Evolutionary conservation across 2,329 filamentous ascomycete species (phyloP).

Genomic region (Verticillium albo-atrum): DNA sequence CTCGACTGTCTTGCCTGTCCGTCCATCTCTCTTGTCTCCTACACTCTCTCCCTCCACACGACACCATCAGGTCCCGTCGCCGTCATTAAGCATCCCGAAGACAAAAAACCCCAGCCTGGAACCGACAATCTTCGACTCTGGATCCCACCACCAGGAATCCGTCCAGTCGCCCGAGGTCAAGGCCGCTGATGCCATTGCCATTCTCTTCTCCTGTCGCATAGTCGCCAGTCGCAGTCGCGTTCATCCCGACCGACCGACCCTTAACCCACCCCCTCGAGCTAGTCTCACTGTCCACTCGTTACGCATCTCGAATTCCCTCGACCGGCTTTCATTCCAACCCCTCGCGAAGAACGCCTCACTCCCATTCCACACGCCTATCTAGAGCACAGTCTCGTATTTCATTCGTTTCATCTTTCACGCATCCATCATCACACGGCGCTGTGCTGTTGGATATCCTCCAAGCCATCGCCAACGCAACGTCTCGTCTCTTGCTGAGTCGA

Average conservation of each 20-base stretch:
- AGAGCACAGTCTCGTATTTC: not conserved
- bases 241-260: not conserved
- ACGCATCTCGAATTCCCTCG: slow-evolving; percentile 6
- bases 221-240: not conserved
- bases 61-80: not conserved
- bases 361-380: not conserved
- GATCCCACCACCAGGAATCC: not conserved
- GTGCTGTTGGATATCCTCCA: not conserved
- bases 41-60: not conserved
- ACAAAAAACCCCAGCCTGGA: not conserved
- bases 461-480: not conserved
- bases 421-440: not conserved
- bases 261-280: slow-evolving; percentile 7
- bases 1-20: not conserved
- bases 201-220: not conserved
- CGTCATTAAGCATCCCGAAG: not conserved
- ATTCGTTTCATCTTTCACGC: slow-evolving; percentile 2
- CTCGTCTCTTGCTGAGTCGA: not conserved
- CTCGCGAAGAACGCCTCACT: not conserved
- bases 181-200: not conserved
- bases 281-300: slow-evolving; percentile 15
- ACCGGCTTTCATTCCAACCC: not conserved
- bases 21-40: not conserved
- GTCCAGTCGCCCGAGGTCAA: not conserved
- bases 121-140: not conserved